Conservation (phyloP, 495 filamentous ascomycete genomes). For the Aspergillus sparsus region DNA sequence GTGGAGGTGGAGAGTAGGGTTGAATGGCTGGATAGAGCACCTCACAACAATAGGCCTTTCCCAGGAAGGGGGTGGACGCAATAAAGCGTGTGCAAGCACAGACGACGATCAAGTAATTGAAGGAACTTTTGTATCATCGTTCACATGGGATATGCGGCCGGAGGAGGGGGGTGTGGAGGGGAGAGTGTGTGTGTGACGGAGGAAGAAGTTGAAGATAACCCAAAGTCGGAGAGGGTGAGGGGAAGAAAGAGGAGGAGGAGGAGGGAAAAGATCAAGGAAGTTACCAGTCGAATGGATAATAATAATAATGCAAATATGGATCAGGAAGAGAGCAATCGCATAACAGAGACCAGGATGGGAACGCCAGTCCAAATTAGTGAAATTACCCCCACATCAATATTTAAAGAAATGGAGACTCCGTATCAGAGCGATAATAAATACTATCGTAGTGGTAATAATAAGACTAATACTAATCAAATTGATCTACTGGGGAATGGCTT, state of each 20-base stretch:
- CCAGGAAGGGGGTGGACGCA: slow-evolving; percentile 39
- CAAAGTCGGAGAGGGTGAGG: slow-evolving; percentile 8
- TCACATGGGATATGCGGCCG: slow-evolving; percentile 24
- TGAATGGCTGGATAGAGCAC: slow-evolving; percentile 16
- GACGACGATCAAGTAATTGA: slow-evolving; percentile 19
- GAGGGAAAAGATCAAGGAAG: slow-evolving; percentile 13
- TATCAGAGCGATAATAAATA: neutral
- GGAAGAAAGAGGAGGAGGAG: slow-evolving; percentile 10
- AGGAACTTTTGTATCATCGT: slow-evolving; percentile 34
- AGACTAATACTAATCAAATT: neutral
- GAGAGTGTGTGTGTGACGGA: slow-evolving; percentile 14
- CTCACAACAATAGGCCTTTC: slow-evolving; percentile 40
- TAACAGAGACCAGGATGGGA: slow-evolving; percentile 1
- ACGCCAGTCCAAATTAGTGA: slow-evolving; percentile 5
- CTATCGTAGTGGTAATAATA: neutral
- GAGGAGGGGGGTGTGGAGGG: slow-evolving; percentile 12
- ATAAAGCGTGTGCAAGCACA: slow-evolving; percentile 43
- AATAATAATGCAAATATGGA: slow-evolving; percentile 4
- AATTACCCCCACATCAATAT: slow-evolving; percentile 17
- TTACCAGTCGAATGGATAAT: slow-evolving; percentile 9
- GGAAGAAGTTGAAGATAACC: slow-evolving; percentile 11
- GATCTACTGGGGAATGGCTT: neutral
- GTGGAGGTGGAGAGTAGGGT: slow-evolving; percentile 19
- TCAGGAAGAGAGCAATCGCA: slow-evolving; percentile 1
- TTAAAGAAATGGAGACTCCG: slow-evolving; percentile 2